A percentile compares a stretch with the other conserved stretches of the same genome.
These are phyloP conservation scores for Lipomyces chichibuensis DNA, from an alignment of 805 yeast species.

Conservation along the genomic window DNA sequence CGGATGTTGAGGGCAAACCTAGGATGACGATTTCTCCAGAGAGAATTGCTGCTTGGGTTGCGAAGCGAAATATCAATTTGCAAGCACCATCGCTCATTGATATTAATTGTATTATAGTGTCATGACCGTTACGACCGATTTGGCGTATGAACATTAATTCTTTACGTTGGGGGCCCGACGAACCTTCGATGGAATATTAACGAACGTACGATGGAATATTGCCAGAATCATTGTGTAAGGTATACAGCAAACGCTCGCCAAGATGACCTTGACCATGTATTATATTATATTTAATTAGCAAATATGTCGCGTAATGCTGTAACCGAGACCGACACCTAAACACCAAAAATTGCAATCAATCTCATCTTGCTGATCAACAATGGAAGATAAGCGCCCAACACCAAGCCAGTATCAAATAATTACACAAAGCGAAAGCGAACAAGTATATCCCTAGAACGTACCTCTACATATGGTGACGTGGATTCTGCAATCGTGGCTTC, in stretches of 20 bases:
- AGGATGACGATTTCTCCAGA: constrained; percentile 10
- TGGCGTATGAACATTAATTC: neutral
- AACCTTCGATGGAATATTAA: too few relatives aligned
- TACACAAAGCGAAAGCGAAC: neutral
- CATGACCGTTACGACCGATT: constrained; percentile 1
- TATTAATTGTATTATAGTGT: constrained; percentile 17
- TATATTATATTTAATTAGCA: neutral
- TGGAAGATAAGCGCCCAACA: neutral
- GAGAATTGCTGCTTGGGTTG: constrained; percentile 20
- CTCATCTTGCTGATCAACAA: neutral
- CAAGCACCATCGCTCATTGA: constrained; percentile 18
- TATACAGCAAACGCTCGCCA: neutral
- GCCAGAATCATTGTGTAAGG: neutral
- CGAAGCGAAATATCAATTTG: constrained; percentile 12
- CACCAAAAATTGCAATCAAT: neutral
- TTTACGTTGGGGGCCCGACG: too few relatives aligned
- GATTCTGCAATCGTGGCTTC: constrained; percentile 14
- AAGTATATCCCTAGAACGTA: neutral
- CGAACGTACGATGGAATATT: too few relatives aligned
- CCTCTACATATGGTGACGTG: neutral
- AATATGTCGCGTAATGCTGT: neutral
- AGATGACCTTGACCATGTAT: neutral
- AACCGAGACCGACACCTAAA: neutral
- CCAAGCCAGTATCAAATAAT: neutral
- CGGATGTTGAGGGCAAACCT: neutral